phyloP scores from a whole-genome alignment of 2,329 filamentous ascomycete species.

The Macroventuria anomochaeta region DNA sequence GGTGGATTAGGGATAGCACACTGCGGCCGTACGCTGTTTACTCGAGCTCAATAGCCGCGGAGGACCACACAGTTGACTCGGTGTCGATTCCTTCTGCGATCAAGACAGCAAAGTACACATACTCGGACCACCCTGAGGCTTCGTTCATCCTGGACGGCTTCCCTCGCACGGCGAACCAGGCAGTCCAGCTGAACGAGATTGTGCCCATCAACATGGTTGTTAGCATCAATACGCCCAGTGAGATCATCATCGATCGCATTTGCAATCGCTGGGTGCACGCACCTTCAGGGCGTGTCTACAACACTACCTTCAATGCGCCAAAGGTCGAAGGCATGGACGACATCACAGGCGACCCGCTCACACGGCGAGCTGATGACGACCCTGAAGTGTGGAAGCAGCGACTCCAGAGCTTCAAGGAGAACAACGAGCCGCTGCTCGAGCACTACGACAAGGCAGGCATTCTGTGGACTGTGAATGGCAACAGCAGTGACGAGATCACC shows the following conservation, averaged over 20 bases:
- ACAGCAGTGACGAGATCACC: conserved; percentile 92
- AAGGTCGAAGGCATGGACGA: conserved; percentile 83
- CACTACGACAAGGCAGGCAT: conserved; percentile 87
- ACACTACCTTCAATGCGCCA: conserved; percentile 89
- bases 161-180: conserved; percentile 85
- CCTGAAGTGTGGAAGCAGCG: conserved; percentile 84
- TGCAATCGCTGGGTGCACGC: conserved; percentile 92
- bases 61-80: conserved; percentile 48
- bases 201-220: conserved; percentile 96
- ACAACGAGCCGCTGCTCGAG: conserved; percentile 81
- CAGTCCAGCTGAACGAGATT: conserved; percentile 75
- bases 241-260: conserved; percentile 88
- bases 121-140: conserved; percentile 73
- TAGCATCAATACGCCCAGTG: conserved; percentile 81
- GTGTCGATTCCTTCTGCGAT: conserved; percentile 52
- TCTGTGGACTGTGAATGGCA: conserved; percentile 83
- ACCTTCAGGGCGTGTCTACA: conserved; percentile 90
- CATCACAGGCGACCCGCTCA: conserved; percentile 84
- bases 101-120: conserved; percentile 50
- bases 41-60: conserved; percentile 43
- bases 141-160: conserved; percentile 98
- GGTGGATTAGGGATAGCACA: conserved; percentile 72
- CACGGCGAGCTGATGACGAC: conserved; percentile 83
- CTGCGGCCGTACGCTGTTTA: conserved; percentile 57
- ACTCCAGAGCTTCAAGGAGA: conserved; percentile 84